Evolutionary conservation across 1,284 basidiomycete species (phyloP).

Genomic region (Sporisorium iseilematis-ciliati): DNA sequence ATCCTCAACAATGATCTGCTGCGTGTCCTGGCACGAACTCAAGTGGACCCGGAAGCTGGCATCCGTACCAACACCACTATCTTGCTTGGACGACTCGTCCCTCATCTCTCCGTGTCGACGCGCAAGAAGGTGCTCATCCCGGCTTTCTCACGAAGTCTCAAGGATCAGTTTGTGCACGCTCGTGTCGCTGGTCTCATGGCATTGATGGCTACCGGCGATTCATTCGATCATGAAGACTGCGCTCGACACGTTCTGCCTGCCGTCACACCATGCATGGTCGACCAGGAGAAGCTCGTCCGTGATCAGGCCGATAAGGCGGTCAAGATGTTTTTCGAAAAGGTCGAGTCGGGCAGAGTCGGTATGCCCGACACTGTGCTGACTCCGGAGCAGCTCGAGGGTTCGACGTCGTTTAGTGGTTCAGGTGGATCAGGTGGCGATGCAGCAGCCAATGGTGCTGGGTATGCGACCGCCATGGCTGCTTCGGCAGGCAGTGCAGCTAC

Average conservation of each 20-base stretch:
- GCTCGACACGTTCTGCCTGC: constrained; percentile 60
- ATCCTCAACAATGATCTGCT: constrained; percentile 97
- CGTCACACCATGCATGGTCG: constrained; percentile 63
- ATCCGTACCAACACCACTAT: constrained; percentile 99
- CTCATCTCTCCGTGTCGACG: constrained; percentile 85
- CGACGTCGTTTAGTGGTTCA: constrained; percentile 25
- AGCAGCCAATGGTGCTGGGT: constrained; percentile 23
- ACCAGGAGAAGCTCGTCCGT: constrained; percentile 63
- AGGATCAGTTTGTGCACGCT: constrained; percentile 91
- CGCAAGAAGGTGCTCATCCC: constrained; percentile 95
- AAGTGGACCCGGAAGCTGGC: constrained; percentile 89
- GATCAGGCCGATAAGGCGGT: constrained; percentile 62
- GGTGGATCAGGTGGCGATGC: constrained; percentile 5
- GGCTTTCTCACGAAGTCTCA: constrained; percentile 89
- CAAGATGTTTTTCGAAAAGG: constrained; percentile 58
- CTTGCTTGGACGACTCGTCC: constrained; percentile 89
- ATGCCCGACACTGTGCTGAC: constrained; percentile 60
- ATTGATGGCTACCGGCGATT: constrained; percentile 92
- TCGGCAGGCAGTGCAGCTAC: constrained; percentile 64
- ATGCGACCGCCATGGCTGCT: constrained; percentile 47
- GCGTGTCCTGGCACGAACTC: constrained; percentile 90
- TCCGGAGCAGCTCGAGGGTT: constrained; percentile 34
- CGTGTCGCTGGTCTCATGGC: constrained; percentile 95
- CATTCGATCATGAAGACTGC: constrained; percentile 75
- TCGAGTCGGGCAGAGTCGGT: constrained; percentile 40